Evolutionary conservation across 352 stramenopile genomes (phyloP).

Genomic region (Phytopythium kandeliae): DNA sequence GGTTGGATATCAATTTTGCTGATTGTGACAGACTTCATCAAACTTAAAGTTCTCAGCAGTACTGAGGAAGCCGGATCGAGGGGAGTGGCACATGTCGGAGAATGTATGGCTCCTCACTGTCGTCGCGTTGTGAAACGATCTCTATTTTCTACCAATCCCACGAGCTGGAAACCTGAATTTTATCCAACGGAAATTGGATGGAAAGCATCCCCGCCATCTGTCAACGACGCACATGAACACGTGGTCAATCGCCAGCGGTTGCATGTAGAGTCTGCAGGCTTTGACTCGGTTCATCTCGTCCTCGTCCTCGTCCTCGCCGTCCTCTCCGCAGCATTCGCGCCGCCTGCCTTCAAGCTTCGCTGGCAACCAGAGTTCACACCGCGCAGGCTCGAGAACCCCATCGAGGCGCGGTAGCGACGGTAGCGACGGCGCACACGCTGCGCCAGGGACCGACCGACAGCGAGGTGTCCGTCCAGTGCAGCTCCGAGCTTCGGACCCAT

Average conservation of each 20-base stretch:
- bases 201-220: not conserved
- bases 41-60: not conserved
- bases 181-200: not conserved
- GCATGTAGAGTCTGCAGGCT: not conserved
- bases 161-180: not conserved
- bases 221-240: not conserved
- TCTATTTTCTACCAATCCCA: not conserved
- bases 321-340: not conserved
- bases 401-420: no score
- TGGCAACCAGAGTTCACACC: no score
- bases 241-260: constrained; percentile 1
- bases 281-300: not conserved
- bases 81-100: no score
- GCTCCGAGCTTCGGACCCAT: no score
- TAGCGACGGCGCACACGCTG: not conserved
- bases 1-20: not conserved
- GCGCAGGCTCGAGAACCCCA: no score
- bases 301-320: not conserved
- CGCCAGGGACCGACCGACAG: no score
- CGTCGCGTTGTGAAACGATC: not conserved
- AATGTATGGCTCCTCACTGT: not conserved
- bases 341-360: not conserved
- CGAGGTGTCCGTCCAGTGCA: no score
- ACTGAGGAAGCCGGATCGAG: constrained; percentile 6
- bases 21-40: not conserved